Evolutionary conservation across 768 basidiomycete species (phyloP), one percentile per base, ranked within the genome.

Genomic region (Agrocybe praecox): DNA sequence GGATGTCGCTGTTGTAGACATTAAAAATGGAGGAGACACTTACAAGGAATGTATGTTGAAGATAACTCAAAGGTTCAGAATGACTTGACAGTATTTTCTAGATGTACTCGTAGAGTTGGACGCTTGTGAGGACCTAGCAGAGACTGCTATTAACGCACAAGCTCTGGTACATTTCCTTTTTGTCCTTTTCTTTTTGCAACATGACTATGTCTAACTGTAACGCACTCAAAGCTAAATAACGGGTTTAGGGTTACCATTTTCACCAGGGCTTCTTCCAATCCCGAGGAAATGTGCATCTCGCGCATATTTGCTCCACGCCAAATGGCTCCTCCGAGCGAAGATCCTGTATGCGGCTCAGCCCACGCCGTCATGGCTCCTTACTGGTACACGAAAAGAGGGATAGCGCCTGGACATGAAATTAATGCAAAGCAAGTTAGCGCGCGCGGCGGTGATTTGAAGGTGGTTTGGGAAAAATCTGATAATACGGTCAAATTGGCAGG

Each of bases 291-390:
- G 15, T 85, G 82, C 66, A 67, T 76, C 19, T 82, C 83, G 7
- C 74, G 84, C 5, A 78, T 84, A 74, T 83, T 85, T 60, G 69
- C 77, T 6, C 81, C 80, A 7, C 49, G 46, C 1, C 24, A 55
- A 8, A 59, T 77, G 22, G 61, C 61, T 53, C 62, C 65, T 49
- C 54, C 62, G 15, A 69, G 69, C 4, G 82, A 84, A 67, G 83
- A 85, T 56, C 74, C 70, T 17, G 82, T 83, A 8, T 84, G 81
- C 56, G 84, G 83, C 14, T 79, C 79, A 34, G 81, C 83, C 0
- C 84, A 85, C 59, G 76, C 76, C 46, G 52, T 84, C 36, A 55
- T 81, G 33, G 71, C 63, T 2, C 82, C 83, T 2, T 84, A 84
- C 57, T 85, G 83, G 79, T 71, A 69, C 19, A 58, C 56, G 18